phyloP scores from a whole-genome alignment of 225 moss, liverwort and hornwort genomes.

The Neckera pumila region DNA sequence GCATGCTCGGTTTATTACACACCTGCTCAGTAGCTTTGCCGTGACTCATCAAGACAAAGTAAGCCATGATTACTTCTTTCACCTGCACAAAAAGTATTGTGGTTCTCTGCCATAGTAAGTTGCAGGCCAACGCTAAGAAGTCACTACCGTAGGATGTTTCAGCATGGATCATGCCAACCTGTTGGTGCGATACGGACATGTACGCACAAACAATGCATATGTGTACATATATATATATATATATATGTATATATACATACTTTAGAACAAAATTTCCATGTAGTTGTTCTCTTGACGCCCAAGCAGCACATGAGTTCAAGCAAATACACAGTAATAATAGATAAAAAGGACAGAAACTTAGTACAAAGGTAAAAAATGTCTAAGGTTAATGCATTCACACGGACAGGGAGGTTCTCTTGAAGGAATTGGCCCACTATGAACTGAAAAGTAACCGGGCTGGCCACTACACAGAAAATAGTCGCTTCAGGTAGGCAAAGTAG shows the following conservation, averaged over 20 bases:
- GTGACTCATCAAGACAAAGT: constrained; percentile 52
- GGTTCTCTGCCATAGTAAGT: background rate
- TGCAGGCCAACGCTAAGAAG: background rate
- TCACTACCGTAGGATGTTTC: background rate
- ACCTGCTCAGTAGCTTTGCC: constrained; percentile 51
- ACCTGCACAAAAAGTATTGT: constrained; percentile 25
- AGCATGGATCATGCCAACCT: background rate
- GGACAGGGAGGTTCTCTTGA: background rate
- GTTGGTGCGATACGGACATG: background rate
- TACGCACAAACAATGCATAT: background rate
- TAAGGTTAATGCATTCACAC: background rate
- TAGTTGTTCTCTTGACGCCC: background rate
- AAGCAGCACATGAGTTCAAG: background rate
- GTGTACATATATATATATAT: background rate
- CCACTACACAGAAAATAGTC: background rate
- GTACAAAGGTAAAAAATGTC: background rate
- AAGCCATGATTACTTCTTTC: constrained; percentile 59
- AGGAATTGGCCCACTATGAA: background rate
- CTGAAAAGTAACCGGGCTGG: background rate
- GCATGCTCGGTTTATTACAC: background rate
- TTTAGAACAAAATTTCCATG: background rate
- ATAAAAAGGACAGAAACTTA: background rate
- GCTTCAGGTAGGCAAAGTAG: background rate
- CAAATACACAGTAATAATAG: background rate
- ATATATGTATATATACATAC: background rate